Evolutionary conservation across 2,329 filamentous ascomycete species (phyloP), one percentile per base, ranked within the genome.

Genomic region (Colletotrichum sp.): DNA sequence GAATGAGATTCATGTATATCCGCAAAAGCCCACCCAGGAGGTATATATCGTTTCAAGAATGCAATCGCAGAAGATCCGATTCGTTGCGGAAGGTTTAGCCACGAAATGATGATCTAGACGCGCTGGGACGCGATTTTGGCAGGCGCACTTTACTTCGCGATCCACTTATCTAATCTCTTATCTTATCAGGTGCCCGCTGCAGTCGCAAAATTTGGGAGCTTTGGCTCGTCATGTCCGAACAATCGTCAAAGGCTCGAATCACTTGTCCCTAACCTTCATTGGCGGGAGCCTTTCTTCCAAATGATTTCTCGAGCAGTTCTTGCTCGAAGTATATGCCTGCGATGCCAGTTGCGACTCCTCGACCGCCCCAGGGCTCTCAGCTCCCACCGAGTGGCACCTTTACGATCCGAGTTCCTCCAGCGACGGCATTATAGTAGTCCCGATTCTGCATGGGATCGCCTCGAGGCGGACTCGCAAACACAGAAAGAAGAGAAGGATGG

Each of bases 301-400:
- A 87, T 87, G 85, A 80, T 86, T 77, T 82, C 84, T 24, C 83
- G 82, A 77, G 81, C 81, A 74, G 79, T 76, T 10, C 78, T 80
- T 68, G 79, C 81, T 76, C 81, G 83, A 81, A 83, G 81, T 49
- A 79, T 85, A 39, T 85, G 84, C 76, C 78, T 82, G 63, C 79
- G 79, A 79, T 86, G 85, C 76, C 82, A 82, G 59, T 78, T 80
- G 26, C 80, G 82, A 71, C 72, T 85, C 21, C 77, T 73, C 52
- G 68, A 71, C 64, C 66, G 67, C 18, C 66, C 77, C 13, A 66
- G 69, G 59, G 72, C 71, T 39, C 26, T 34, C 62, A 68, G 62
- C 70, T 57, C 68, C 21, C 28, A 26, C 24, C 77, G 34, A 73
- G 63, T 13, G 15, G 21, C 62, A 63, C 62, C 62, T 36, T 39